phyloP scores from a whole-genome alignment of 78 protist genomes.

The Chrysochromulina tobinii region DNA sequence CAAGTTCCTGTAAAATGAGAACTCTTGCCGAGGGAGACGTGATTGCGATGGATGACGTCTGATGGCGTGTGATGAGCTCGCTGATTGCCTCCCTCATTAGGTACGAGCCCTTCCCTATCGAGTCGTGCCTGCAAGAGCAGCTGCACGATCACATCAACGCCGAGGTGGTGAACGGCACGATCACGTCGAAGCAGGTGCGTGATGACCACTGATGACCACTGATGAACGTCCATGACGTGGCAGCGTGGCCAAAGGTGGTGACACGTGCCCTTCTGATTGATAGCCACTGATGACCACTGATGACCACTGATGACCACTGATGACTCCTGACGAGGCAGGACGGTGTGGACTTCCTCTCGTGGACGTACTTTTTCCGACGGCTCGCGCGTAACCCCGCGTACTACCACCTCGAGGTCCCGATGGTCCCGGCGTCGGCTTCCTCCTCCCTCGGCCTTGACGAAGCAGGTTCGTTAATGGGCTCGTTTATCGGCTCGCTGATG shows the following conservation, averaged over 20 bases:
- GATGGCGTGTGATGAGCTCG: too few relatives aligned
- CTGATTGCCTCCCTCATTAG: too few relatives aligned
- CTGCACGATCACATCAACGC: constrained; percentile 96
- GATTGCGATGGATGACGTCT: constrained; percentile 51
- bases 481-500: too few relatives aligned
- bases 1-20: constrained; percentile 91
- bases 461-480: too few relatives aligned
- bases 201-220: too few relatives aligned
- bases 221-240: too few relatives aligned
- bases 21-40: constrained; percentile 99
- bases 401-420: constrained; percentile 68
- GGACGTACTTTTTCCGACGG: constrained; percentile 97
- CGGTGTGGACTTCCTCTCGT: constrained; percentile 91
- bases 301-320: too few relatives aligned
- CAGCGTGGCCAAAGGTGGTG: too few relatives aligned
- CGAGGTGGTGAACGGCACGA: constrained; percentile 76
- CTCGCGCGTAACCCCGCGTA: constrained; percentile 90
- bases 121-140: constrained; percentile 77
- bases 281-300: too few relatives aligned
- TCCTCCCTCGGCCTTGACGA: too few relatives aligned
- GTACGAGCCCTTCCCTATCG: constrained; percentile 99
- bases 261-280: too few relatives aligned
- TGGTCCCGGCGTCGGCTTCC: too few relatives aligned
- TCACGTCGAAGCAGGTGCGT: background rate
- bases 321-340: constrained; percentile 54